Conservation (phyloP, 2,329 filamentous ascomycete species). For the Sarocladiaceae sp. region DNA sequence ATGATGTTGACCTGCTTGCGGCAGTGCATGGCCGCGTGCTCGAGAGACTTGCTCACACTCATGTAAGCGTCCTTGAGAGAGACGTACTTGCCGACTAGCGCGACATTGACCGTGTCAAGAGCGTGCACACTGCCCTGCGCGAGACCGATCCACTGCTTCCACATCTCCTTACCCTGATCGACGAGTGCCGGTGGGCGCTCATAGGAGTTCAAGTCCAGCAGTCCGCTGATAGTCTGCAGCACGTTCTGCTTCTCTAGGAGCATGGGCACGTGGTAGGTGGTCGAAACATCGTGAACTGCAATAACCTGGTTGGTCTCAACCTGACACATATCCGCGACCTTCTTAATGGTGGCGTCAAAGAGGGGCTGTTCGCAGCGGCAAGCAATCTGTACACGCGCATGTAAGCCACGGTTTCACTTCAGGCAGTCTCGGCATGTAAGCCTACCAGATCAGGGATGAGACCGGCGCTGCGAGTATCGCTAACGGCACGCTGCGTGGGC, state of each 20-base stretch:
- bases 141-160: constrained; percentile 72
- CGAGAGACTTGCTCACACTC: constrained; percentile 77
- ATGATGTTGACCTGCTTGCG: constrained; percentile 72
- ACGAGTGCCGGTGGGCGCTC: constrained; percentile 42
- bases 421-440: not conserved
- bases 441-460: constrained; percentile 64
- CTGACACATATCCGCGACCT: constrained; percentile 87
- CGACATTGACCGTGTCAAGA: constrained; percentile 63
- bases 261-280: constrained; percentile 93
- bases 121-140: constrained; percentile 32
- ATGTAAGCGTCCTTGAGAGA: constrained; percentile 83
- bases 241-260: constrained; percentile 81
- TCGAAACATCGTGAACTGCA: constrained; percentile 82
- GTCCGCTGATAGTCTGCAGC: constrained; percentile 58
- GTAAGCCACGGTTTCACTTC: constrained; percentile 8
- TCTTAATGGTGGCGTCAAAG: constrained; percentile 69
- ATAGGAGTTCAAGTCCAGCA: constrained; percentile 61
- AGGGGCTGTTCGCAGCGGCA: constrained; percentile 83
- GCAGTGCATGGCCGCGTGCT: constrained; percentile 89
- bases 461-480: constrained; percentile 76
- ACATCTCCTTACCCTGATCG: constrained; percentile 63
- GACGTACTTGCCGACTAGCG: constrained; percentile 89
- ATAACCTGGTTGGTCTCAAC: constrained; percentile 82
- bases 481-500: constrained; percentile 89
- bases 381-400: constrained; percentile 59